Evolutionary conservation across 371 early-diverging fungal species (phyloP), one percentile per base, ranked within the genome.

Genomic region (Cokeromyces recurvatus): DNA sequence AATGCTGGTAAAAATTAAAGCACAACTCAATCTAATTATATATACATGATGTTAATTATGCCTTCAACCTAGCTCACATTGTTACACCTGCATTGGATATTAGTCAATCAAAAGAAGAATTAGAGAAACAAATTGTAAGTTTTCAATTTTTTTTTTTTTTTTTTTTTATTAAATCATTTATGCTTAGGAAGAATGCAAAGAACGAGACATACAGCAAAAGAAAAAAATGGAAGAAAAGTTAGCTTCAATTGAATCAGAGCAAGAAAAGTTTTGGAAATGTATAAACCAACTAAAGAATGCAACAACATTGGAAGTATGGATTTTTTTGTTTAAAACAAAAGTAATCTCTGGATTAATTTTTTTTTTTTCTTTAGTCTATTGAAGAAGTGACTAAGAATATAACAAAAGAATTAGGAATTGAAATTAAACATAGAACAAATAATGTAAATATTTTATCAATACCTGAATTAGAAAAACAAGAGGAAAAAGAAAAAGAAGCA

Each of bases 1-100:
- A 77, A 71, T 32, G 73, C 74, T 23, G 64, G 83, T 79, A 68
- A 53, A n/a, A n/a, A n/a, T n/a, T n/a, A n/a, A n/a, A n/a, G n/a
- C n/a, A n/a, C n/a, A n/a, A n/a, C n/a, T n/a, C n/a, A n/a, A n/a
- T n/a, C n/a, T n/a, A n/a, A n/a, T n/a, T n/a, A n/a, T n/a, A n/a
- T n/a, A n/a, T n/a, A n/a, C n/a, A n/a, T n/a, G n/a, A n/a, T n/a
- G n/a, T n/a, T n/a, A n/a, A n/a, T n/a, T n/a, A n/a, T n/a, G n/a
- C n/a, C n/a, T n/a, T n/a, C n/a, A n/a, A n/a, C n/a, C n/a, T n/a
- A n/a, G n/a, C n/a, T n/a, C 59, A 57, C 4, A 66, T 76, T 47
- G 32, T 62, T 6, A 65, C 68, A 40, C 71, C 76, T 15, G 62
- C 68, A 23, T 48, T 74, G 9, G 54, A 62, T 21, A 32, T 64